Conservation (phyloP, 1,284 basidiomycete species). For the Puccinia novopanici region DNA sequence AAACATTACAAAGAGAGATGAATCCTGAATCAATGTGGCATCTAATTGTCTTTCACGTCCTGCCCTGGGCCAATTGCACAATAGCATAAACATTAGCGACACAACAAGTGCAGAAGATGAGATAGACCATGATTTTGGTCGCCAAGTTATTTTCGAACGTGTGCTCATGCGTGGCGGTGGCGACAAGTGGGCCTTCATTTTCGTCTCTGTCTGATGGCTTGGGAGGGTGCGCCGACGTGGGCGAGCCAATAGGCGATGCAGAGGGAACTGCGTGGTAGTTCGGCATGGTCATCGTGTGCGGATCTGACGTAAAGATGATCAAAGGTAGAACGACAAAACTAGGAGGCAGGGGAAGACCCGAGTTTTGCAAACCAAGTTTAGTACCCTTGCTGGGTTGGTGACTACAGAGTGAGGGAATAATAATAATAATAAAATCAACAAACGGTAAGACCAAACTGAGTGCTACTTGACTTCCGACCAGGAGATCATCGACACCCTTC, state of each 20-base stretch:
- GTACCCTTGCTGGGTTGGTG: background rate
- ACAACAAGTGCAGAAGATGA: conserved; percentile 17
- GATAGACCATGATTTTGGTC: background rate
- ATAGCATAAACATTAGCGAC: conserved; percentile 47
- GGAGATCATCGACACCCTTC: conserved; percentile 74
- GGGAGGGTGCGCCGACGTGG: background rate
- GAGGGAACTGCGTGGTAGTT: background rate
- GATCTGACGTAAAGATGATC: conserved; percentile 40
- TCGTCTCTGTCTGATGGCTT: background rate
- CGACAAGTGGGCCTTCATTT: background rate
- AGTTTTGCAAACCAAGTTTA: background rate
- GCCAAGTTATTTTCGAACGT: conserved; percentile 20
- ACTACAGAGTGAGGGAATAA: background rate
- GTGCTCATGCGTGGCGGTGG: background rate
- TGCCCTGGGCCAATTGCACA: conserved; percentile 32
- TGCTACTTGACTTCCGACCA: conserved; percentile 84
- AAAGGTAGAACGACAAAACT: conserved; percentile 44
- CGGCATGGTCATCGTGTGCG: conserved; percentile 10
- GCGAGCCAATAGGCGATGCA: background rate
- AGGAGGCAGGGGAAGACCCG: background rate
- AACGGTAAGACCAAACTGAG: conserved; percentile 83
- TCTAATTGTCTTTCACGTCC: background rate
- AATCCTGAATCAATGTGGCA: too few species aligned
- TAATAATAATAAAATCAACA: background rate
- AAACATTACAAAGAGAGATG: too few species aligned